Evolutionary conservation across 495 filamentous ascomycete genomes (phyloP).

Genomic region (Venustampulla echinocandica): DNA sequence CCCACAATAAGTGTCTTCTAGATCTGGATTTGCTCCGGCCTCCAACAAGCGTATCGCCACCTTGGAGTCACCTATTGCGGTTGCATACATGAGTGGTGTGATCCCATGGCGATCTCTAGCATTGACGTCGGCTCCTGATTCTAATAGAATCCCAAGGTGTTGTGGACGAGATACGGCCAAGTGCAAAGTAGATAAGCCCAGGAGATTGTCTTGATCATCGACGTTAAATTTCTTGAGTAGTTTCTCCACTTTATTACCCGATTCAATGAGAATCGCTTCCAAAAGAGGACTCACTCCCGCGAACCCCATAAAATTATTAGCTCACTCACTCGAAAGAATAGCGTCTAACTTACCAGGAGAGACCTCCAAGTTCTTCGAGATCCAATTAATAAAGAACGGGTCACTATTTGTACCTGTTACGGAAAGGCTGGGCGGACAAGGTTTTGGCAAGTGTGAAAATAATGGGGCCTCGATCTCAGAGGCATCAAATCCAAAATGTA

Average conservation of each 20-base stretch:
- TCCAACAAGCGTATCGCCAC: background rate
- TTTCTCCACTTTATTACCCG: background rate
- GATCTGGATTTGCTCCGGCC: background rate
- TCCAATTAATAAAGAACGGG: slow-evolving; percentile 7
- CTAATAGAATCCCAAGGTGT: slow-evolving; percentile 4
- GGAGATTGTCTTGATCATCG: background rate
- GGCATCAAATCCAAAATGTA: background rate
- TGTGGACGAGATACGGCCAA: slow-evolving; percentile 2
- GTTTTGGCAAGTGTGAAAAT: background rate
- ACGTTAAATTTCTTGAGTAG: background rate
- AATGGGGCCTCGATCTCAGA: background rate
- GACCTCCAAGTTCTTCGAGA: background rate
- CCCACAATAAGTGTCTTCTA: background rate
- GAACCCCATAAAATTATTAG: background rate
- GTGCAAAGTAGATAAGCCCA: background rate
- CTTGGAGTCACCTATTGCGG: background rate
- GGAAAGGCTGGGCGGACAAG: no score
- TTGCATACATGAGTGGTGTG: slow-evolving; percentile 13
- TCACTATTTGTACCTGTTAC: background rate
- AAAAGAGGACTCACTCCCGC: background rate
- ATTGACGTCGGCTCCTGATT: slow-evolving; percentile 9
- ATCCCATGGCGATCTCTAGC: slow-evolving; percentile 7
- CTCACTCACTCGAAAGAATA: background rate
- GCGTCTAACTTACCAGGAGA: slow-evolving; percentile 3
- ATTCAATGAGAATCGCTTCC: slow-evolving; percentile 1